phyloP scores from a whole-genome alignment of 2,329 filamentous ascomycete genomes.

The Metarhizium anisopliae region DNA sequence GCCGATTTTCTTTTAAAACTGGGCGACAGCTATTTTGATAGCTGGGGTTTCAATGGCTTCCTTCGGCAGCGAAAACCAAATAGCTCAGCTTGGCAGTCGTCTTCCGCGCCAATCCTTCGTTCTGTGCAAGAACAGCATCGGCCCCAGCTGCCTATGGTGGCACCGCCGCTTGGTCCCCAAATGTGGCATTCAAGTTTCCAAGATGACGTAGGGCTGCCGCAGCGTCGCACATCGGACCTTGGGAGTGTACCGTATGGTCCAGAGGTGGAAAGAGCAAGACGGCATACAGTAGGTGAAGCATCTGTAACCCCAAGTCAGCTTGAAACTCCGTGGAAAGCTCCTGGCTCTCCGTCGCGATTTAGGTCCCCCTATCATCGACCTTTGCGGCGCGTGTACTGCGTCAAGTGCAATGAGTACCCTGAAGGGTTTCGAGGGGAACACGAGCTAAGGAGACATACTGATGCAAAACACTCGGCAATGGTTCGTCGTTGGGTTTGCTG shows the following conservation, averaged over 20 bases:
- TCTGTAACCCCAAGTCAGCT: slow-evolving; percentile 30
- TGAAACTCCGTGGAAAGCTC: slow-evolving; percentile 32
- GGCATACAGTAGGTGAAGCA: slow-evolving; percentile 39
- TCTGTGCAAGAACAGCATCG: slow-evolving; percentile 5
- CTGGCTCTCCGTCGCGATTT: slow-evolving; percentile 26
- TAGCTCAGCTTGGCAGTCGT: slow-evolving; percentile 1
- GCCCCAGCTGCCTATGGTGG: slow-evolving; percentile 2
- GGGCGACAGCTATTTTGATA: slow-evolving; percentile 33
- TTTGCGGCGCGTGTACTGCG: slow-evolving; percentile 66
- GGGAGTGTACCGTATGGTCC: not conserved
- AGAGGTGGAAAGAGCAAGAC: slow-evolving; percentile 17
- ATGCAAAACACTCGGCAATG: slow-evolving; percentile 46
- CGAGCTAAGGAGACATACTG: slow-evolving; percentile 63
- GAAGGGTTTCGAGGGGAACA: slow-evolving; percentile 88
- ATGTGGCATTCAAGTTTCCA: slow-evolving; percentile 7
- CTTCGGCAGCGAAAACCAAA: slow-evolving; percentile 14
- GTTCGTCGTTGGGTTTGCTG: slow-evolving; percentile 49
- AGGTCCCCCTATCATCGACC: slow-evolving; percentile 42
- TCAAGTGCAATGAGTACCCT: slow-evolving; percentile 70
- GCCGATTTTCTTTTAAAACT: slow-evolving; percentile 41
- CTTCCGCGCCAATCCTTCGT: slow-evolving; percentile 8
- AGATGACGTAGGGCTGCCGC: slow-evolving; percentile 8
- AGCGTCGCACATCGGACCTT: slow-evolving; percentile 7
- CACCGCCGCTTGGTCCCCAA: slow-evolving; percentile 1
- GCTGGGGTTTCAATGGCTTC: slow-evolving; percentile 24